Evolutionary conservation across 2,329 filamentous ascomycete species (phyloP), one percentile per base, ranked within the genome.

Genomic region (Cytospora schulzeri): DNA sequence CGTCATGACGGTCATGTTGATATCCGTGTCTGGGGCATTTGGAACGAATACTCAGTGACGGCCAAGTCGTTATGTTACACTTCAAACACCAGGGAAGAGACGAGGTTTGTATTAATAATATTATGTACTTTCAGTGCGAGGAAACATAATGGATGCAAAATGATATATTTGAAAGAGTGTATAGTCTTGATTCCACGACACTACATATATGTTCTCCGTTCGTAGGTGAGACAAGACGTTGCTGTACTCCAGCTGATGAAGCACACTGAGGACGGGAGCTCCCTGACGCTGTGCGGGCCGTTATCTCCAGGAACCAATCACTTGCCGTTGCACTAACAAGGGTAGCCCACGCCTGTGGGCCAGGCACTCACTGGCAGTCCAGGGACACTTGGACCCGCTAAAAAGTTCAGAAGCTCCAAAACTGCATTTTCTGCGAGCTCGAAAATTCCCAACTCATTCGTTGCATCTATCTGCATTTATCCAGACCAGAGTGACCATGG

Each of bases 401-500:
- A 67, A 67, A 67, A 67, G 63, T 67, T 67, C 60, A 62, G 64
- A 66, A 66, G 60, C 51, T 60, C 57, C 51, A 60, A 51, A 48
- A 35, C 22, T 63, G 64, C 60, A 66, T 67, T 66, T 67, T 67
- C 51, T 66, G 55, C 55, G 41, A 9, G 52, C 22, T 41, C 33
- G 56, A 57, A 65, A 62, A 63, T 48, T 64, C 59, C 53, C 31
- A 52, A 57, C 17, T 52, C 48, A 45, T 68, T 14, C 24, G 45
- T 24, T 48, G 45, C 45, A 48, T 60, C 59, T 75, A 66, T 22
- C 63, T 29, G 57, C 41, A 48, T 9, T n/a, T 29, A 15, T 29
- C 48, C 62, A 57, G 3, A 57, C 53, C 52, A 61, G 51, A 64
- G 61, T 26, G n/a, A 79, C 70, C 67, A 88, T 88, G 81, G 79